Percentiles rank a stretch among this genome's conserved stretches.
These are phyloP conservation scores for Sphagnum tenellum DNA, from an alignment of 225 moss, liverwort and hornwort genomes.

Conservation along the genomic window DNA sequence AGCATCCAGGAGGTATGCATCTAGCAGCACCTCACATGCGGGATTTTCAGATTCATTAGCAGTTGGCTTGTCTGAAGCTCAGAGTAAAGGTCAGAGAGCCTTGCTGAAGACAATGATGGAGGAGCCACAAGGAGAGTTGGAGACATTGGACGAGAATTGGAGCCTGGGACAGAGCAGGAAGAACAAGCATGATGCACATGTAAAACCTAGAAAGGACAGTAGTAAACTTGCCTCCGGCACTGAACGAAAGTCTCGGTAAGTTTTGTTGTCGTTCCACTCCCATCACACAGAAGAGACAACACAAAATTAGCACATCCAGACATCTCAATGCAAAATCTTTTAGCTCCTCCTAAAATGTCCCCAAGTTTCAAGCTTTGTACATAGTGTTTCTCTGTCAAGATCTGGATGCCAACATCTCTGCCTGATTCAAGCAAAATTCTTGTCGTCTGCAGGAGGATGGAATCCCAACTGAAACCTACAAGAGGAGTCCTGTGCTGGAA, in stretches of 20 bases:
- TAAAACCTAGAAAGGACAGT: slow-evolving; percentile 27
- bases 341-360: no score
- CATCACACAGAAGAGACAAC: no score
- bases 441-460: slow-evolving; percentile 20
- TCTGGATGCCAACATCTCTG: background rate
- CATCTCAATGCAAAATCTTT: no score
- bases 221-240: slow-evolving; percentile 17
- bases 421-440: slow-evolving; percentile 12
- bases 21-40: no score
- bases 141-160: background rate
- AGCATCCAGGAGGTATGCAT: no score
- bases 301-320: no score
- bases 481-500: slow-evolving; percentile 35
- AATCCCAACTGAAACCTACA: slow-evolving; percentile 19
- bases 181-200: slow-evolving; percentile 9
- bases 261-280: background rate
- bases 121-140: slow-evolving; percentile 32
- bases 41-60: no score
- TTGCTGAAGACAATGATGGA: slow-evolving; percentile 29
- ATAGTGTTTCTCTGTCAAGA: background rate
- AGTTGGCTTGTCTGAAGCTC: no score
- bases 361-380: no score
- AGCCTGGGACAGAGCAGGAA: background rate
- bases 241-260: slow-evolving; percentile 44
- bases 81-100: slow-evolving; percentile 8